These are phyloP conservation scores for Naganishia sp. DNA, from an alignment of 1,284 basidiomycete genomes.

Conservation along the genomic window DNA sequence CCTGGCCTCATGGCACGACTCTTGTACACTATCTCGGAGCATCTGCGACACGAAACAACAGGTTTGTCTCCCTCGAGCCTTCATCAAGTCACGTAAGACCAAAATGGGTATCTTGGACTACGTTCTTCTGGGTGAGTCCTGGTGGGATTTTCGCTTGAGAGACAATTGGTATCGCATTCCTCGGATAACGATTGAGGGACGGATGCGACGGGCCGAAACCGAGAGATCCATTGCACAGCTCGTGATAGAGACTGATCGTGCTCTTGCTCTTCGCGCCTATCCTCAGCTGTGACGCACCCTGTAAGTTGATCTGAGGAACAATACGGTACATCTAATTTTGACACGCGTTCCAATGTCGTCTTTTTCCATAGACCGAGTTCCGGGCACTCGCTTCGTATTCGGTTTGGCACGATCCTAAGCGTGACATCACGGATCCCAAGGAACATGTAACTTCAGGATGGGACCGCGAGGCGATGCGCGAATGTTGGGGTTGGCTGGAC, in stretches of 20 bases:
- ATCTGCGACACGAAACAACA: no score
- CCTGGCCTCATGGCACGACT: not conserved
- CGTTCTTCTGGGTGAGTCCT: slow-evolving; percentile 42
- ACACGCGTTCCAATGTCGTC: not conserved
- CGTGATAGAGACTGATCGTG: no score
- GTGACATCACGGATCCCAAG: slow-evolving; percentile 71
- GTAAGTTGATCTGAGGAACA: slow-evolving; percentile 7
- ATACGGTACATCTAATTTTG: not conserved
- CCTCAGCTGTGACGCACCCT: slow-evolving; percentile 34
- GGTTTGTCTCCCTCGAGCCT: not conserved
- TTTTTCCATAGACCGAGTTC: slow-evolving; percentile 67
- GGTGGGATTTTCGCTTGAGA: not conserved
- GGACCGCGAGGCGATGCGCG: slow-evolving; percentile 79
- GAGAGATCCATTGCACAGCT: no score
- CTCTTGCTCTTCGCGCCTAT: no score
- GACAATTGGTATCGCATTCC: not conserved
- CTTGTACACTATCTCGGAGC: not conserved
- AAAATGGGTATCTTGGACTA: slow-evolving; percentile 45
- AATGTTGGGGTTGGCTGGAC: slow-evolving; percentile 90
- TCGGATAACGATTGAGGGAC: not conserved
- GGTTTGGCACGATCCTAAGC: slow-evolving; percentile 72
- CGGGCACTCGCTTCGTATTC: slow-evolving; percentile 74
- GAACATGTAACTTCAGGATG: slow-evolving; percentile 77
- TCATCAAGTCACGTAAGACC: not conserved
- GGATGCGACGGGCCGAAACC: not conserved